phyloP scores from a whole-genome alignment of 2,329 filamentous ascomycete genomes.

The Juglanconis sp. region DNA sequence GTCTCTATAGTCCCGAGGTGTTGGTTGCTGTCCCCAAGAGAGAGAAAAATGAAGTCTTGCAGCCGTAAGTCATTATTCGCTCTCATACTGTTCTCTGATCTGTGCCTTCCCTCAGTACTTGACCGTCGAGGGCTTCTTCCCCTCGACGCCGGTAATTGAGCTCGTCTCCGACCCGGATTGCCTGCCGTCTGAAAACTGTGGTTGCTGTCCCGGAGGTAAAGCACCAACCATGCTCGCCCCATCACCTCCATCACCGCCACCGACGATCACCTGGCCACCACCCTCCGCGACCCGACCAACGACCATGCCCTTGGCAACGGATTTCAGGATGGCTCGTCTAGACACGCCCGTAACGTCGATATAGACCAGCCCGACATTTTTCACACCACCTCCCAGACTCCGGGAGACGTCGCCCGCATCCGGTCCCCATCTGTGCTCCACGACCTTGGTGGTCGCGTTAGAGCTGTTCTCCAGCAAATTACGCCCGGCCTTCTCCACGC shows the following conservation, averaged over 20 bases:
- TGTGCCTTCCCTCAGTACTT: constrained; percentile 12
- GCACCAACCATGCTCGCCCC: constrained; percentile 13
- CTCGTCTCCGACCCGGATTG: constrained; percentile 23
- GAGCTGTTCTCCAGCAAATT: constrained; percentile 73
- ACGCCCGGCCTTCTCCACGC: constrained; percentile 82
- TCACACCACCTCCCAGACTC: constrained; percentile 78
- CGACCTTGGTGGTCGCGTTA: constrained; percentile 77
- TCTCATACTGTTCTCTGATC: neutral
- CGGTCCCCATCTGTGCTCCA: constrained; percentile 82
- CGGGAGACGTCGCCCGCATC: constrained; percentile 79
- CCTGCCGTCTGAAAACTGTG: constrained; percentile 25
- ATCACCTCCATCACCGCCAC: constrained; percentile 49
- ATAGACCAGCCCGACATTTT: constrained; percentile 95
- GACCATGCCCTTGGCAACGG: constrained; percentile 94
- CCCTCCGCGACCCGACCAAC: constrained; percentile 75
- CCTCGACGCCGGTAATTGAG: constrained; percentile 10
- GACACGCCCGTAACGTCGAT: constrained; percentile 95
- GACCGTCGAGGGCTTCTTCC: constrained; percentile 8
- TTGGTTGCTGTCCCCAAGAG: neutral
- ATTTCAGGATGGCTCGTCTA: constrained; percentile 84
- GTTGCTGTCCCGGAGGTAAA: constrained; percentile 5
- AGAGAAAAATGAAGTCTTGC: neutral
- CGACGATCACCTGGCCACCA: constrained; percentile 70
- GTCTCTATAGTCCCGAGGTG: neutral
- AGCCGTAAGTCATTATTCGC: neutral